Base-by-base conservation (phyloP, 1,284 basidiomycete species). In the Leccinum cinnamomeum region DNA sequence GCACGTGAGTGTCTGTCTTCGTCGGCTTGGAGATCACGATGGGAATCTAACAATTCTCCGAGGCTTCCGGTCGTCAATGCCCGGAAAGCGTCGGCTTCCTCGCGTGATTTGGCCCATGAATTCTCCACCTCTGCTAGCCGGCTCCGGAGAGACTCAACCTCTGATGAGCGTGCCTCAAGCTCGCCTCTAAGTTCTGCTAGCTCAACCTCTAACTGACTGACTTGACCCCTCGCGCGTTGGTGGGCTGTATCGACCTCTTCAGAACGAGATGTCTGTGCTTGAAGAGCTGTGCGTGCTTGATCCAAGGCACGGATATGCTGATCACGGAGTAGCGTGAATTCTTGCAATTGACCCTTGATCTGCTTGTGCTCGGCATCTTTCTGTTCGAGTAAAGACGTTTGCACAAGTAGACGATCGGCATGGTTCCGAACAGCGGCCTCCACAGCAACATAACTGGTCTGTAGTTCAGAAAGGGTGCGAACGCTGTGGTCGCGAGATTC, bases 241-340 rank as follows among this genome's bases (percentile, higher is more conserved):
- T 93, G 89, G 68, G 92, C 83, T 7, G 80, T 73, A 70, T 97
- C 92, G 46, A 95, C 82, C 75, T 98, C 95, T 18, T 87, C 84
- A 1, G 91, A 84, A n/a, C 95, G 88, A 3, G 83, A 78, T 3
- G 90, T 87, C 8, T 94, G 87, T 0, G 92, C 85, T 51, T 86
- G 81, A 57, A 99, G 79, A 1, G 94, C 94, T 12, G 80, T 79
- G 58, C 92, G 90, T 4, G 94, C 87, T 77, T 97, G 93, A 57
- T 95, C 92, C 59, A 99, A 81, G 1, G 95, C 88, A 25, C 87
- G 85, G 30, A 97, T 78, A 75, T 98, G 95, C 68, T 94, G 89
- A 57, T 95, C 93, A 33, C 89, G 85, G 16, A 88, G 85, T 7
- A 80, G 76, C 11, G 79, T 77, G 33, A 94, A 80, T 64, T 90